These are phyloP conservation scores for Zymoseptoria brevis DNA, from an alignment of 2,329 filamentous ascomycete species.

Conservation along the genomic window DNA sequence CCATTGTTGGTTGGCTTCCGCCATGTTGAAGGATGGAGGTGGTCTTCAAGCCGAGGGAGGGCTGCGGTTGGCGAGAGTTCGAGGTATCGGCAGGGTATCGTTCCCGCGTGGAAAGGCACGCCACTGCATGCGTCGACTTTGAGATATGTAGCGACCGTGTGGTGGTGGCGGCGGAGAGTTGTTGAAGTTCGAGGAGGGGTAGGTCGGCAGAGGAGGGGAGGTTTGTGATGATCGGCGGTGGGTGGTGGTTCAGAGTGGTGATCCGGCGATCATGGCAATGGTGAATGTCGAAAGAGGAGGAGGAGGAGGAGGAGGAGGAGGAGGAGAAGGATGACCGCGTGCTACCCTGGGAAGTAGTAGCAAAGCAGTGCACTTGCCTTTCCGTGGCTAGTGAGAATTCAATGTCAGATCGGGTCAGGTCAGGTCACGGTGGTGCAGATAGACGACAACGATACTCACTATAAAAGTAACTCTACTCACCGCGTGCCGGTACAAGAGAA, in stretches of 20 bases:
- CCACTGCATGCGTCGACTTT: neutral
- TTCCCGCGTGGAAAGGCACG: neutral
- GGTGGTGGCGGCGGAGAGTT: neutral
- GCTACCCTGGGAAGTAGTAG: neutral
- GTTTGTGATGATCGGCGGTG: neutral
- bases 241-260: neutral
- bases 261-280: neutral
- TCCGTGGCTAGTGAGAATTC: neutral
- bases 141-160: neutral
- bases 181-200: neutral
- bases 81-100: neutral
- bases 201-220: neutral
- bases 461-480: neutral
- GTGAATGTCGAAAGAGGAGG: neutral
- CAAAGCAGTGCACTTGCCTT: neutral
- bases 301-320: neutral
- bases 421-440: neutral
- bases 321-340: neutral
- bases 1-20: conserved; percentile 19
- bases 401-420: no score
- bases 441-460: neutral
- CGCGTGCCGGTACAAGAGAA: neutral
- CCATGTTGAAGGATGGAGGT: conserved; percentile 5
- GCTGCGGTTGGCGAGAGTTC: neutral
- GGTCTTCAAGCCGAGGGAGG: neutral